Conservation (phyloP, 2,329 filamentous ascomycete genomes). For the Talaromyces sp. region DNA sequence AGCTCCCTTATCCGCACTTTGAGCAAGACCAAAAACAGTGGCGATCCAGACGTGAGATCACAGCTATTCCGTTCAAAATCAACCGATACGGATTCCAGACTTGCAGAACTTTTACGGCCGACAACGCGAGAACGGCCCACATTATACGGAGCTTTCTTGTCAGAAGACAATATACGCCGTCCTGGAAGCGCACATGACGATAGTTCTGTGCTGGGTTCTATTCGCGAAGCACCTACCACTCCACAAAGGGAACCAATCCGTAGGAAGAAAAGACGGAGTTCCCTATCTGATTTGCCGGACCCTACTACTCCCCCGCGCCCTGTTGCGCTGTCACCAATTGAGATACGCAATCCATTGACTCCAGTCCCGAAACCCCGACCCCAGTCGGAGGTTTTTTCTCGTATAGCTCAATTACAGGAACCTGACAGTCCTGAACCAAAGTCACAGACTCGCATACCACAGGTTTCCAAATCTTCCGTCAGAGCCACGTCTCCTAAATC, state of each 20-base stretch:
- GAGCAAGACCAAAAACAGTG: slow-evolving; percentile 68
- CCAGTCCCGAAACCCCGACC: slow-evolving; percentile 27
- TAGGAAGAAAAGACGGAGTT: slow-evolving; percentile 83
- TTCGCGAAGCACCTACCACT: slow-evolving; percentile 49
- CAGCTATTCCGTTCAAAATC: slow-evolving; percentile 70
- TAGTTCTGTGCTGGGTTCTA: slow-evolving; percentile 47
- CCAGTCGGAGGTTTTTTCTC: slow-evolving; percentile 28
- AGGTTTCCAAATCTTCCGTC: slow-evolving; percentile 13
- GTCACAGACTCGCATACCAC: slow-evolving; percentile 15
- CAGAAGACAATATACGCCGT: slow-evolving; percentile 46
- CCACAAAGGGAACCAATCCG: slow-evolving; percentile 45
- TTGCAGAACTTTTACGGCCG: slow-evolving; percentile 50
- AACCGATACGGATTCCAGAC: slow-evolving; percentile 63
- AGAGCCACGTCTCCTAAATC: slow-evolving; percentile 27
- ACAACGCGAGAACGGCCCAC: slow-evolving; percentile 55
- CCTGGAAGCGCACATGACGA: slow-evolving; percentile 50
- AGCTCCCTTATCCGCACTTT: slow-evolving; percentile 81
- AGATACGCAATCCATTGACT: slow-evolving; percentile 38
- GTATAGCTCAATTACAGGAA: slow-evolving; percentile 6
- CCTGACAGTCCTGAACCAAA: slow-evolving; percentile 4
- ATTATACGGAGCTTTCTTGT: slow-evolving; percentile 47
- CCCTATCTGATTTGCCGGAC: slow-evolving; percentile 76
- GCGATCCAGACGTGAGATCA: slow-evolving; percentile 65
- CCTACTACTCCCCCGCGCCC: slow-evolving; percentile 61
- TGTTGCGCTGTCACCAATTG: slow-evolving; percentile 33